Conservation (phyloP, 148 eudicot species). For the Chenopodium suecicum region DNA sequence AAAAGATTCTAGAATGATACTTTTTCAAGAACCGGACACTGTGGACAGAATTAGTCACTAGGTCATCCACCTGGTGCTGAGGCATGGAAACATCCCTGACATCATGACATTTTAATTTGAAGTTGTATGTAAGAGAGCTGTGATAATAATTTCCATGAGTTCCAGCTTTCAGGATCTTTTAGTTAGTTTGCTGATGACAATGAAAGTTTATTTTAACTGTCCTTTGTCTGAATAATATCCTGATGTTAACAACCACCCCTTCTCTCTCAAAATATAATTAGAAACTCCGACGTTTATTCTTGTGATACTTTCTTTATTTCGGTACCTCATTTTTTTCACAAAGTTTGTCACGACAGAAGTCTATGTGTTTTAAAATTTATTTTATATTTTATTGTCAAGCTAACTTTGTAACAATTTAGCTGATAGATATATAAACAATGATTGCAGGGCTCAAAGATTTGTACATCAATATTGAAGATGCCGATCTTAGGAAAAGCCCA, state of each 20-base stretch:
- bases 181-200: background rate
- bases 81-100: background rate
- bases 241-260: background rate
- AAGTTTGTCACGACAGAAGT: background rate
- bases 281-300: too few relatives aligned
- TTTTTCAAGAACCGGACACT: background rate
- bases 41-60: too few relatives aligned
- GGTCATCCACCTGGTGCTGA: background rate
- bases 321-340: too few relatives aligned
- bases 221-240: background rate
- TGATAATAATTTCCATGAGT: background rate
- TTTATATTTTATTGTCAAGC: background rate
- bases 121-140: background rate
- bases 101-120: background rate
- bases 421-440: background rate
- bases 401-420: slow-evolving; percentile 1
- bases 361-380: background rate
- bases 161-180: background rate
- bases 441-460: slow-evolving; percentile 67
- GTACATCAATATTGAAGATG: slow-evolving; percentile 56
- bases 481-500: slow-evolving; percentile 66
- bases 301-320: too few relatives aligned
- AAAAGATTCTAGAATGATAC: background rate
- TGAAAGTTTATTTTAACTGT: background rate
- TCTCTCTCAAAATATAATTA: too few relatives aligned